These are phyloP conservation scores for Penicillium sp. DNA, from an alignment of 2,329 filamentous ascomycete species.

Conservation along the genomic window DNA sequence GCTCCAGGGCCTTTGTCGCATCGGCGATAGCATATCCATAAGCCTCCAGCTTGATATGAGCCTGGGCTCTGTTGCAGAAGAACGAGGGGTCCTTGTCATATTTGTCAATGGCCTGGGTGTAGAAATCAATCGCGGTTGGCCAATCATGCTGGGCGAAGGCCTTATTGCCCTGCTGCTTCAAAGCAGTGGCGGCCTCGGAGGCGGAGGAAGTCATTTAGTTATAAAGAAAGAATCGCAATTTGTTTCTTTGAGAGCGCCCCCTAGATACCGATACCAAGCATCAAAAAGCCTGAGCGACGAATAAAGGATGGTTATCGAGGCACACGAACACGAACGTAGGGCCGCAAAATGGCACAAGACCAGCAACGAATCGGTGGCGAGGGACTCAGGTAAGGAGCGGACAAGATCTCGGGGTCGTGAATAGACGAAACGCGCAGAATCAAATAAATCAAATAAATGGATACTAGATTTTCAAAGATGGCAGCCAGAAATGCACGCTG, in stretches of 20 bases:
- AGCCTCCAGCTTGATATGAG: conserved; percentile 90
- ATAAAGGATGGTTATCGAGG: neutral
- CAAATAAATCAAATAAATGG: neutral
- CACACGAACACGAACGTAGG: neutral
- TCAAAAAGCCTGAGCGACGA: neutral
- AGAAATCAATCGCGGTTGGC: conserved; percentile 74
- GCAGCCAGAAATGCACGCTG: neutral
- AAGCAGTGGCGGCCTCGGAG: conserved; percentile 67
- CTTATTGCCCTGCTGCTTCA: conserved; percentile 94
- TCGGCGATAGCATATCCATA: conserved; percentile 92
- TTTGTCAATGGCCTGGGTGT: conserved; percentile 80
- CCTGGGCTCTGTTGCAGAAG: conserved; percentile 93
- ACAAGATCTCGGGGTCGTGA: neutral
- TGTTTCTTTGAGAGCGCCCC: neutral
- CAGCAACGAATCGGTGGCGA: neutral
- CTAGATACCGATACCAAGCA: neutral
- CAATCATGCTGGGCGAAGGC: conserved; percentile 87
- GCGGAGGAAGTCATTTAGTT: conserved; percentile 39
- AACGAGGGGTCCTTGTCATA: conserved; percentile 83
- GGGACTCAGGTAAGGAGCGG: neutral
- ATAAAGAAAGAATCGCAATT: conserved; percentile 8
- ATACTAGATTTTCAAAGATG: neutral
- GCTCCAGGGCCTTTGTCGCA: conserved; percentile 83
- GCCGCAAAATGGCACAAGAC: conserved; percentile 9
- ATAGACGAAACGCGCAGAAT: neutral